Base-by-base conservation (phyloP, 768 basidiomycete species). In the Lactarius sp. region DNA sequence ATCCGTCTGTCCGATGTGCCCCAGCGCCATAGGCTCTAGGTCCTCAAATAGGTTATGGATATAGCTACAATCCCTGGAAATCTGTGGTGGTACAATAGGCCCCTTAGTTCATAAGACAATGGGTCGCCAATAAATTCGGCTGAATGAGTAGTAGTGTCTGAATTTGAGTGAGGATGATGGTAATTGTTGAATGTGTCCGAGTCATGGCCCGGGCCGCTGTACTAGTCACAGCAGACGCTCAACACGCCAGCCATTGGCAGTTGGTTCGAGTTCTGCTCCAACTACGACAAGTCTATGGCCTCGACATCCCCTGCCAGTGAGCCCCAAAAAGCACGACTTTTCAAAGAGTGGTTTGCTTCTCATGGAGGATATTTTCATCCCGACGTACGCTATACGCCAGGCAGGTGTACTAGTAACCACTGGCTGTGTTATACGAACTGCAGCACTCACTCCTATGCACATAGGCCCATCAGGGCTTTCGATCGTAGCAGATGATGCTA, bases 351-450 rank as follows among this genome's bases (percentile, higher is more conserved):
- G 87, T 70, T 88, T 37, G 46, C 63, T 12, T 69, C 70, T 0
- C 72, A 78, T 57, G 83, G 83, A 0, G 86, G 83, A 2, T 74
- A 73, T 39, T 80, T 89, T 58, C 79, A 87, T 68, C 75, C 79
- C 0, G 66, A 74, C 14, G 78, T 79, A 2, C 69, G 62, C 6
- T 83, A 84, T 68, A 58, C 69, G 16, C 68, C 79, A 79, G 85
- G 87, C 83, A 71, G 61, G 70, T 61, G 52, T 20, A n/a, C n/a
- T n/a, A n/a, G n/a, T n/a, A 22, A 37, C 52, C 47, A 20, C 52
- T 41, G 37, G 16, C 34, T 27, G 8, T 37, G 9, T 39, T 27
- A 22, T 20, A 13, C 34, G n/a, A 33, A 49, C 8, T 10, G 4
- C 27, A 16, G 7, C 47, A 16, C 16, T 51, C 56, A 39, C 18